Conservation (phyloP, 352 stramenopile genomes). For the Phytophthora boehmeriae region DNA sequence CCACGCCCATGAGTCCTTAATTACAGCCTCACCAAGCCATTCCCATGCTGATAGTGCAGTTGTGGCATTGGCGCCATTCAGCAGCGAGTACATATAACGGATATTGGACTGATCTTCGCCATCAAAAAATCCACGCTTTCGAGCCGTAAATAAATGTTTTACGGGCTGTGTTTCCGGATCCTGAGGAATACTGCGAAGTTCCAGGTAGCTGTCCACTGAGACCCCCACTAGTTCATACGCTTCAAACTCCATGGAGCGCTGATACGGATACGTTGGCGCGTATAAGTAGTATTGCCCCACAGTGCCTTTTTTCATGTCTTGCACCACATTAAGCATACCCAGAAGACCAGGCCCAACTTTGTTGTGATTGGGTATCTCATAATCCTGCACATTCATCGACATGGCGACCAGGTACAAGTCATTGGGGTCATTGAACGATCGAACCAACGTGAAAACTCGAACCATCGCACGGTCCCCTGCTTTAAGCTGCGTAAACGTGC, state of each 20-base stretch:
- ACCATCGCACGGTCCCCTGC: background rate
- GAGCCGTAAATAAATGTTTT: slow-evolving; percentile 16
- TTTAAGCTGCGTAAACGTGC: background rate
- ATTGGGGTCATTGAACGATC: slow-evolving; percentile 1
- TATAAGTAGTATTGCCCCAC: slow-evolving; percentile 14
- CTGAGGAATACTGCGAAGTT: background rate
- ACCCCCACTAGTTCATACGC: slow-evolving; percentile 1
- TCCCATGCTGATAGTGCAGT: slow-evolving; percentile 10
- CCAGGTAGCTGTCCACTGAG: slow-evolving; percentile 1
- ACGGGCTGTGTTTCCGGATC: background rate
- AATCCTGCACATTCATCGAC: slow-evolving; percentile 17
- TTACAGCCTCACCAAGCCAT: slow-evolving; percentile 18
- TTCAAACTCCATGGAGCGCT: background rate
- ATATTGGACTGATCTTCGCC: slow-evolving; percentile 22
- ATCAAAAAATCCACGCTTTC: slow-evolving; percentile 29
- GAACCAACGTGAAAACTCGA: slow-evolving; percentile 18
- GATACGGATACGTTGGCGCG: slow-evolving; percentile 16
- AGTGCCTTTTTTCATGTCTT: slow-evolving; percentile 16
- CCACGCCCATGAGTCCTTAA: slow-evolving; percentile 41
- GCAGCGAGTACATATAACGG: slow-evolving; percentile 23
- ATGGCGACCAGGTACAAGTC: slow-evolving; percentile 9
- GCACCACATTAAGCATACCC: slow-evolving; percentile 12
- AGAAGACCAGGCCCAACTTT: slow-evolving; percentile 5
- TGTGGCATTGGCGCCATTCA: slow-evolving; percentile 8
- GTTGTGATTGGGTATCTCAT: slow-evolving; percentile 4